Evolutionary conservation across 371 early-diverging fungal genomes (phyloP).

Genomic region (Mortierella sp.): DNA sequence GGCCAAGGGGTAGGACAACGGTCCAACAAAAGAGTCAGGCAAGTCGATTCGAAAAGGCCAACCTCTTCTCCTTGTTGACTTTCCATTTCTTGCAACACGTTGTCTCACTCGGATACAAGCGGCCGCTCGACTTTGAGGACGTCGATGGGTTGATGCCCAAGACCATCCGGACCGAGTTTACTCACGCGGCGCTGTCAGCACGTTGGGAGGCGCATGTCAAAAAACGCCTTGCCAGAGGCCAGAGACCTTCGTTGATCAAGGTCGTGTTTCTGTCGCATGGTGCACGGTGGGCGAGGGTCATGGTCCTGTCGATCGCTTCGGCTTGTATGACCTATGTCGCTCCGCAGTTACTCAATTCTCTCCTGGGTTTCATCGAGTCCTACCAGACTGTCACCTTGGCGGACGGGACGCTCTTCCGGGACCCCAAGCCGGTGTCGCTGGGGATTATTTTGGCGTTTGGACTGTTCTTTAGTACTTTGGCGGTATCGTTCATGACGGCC

Average conservation of each 20-base stretch:
- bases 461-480: constrained; percentile 29
- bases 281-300: constrained; percentile 13
- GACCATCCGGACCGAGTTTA: constrained; percentile 15
- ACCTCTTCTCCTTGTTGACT: constrained; percentile 26
- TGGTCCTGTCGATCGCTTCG: constrained; percentile 11
- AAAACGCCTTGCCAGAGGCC: background rate
- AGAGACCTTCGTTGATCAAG: constrained; percentile 23
- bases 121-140: constrained; percentile 24
- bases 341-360: constrained; percentile 27
- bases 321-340: constrained; percentile 37
- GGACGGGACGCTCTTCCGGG: background rate
- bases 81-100: constrained; percentile 28
- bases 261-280: constrained; percentile 20
- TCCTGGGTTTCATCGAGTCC: constrained; percentile 36
- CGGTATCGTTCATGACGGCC: constrained; percentile 24
- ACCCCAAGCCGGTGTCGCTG: constrained; percentile 19
- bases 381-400: constrained; percentile 8
- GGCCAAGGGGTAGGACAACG: constrained; percentile 25
- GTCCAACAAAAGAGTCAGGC: constrained; percentile 22
- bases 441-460: constrained; percentile 46
- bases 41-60: constrained; percentile 35
- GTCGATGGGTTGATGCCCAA: constrained; percentile 32
- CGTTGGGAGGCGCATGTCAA: constrained; percentile 18
- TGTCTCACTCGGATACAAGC: constrained; percentile 31
- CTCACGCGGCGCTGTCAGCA: constrained; percentile 16